These are phyloP conservation scores for Lablab purpureus DNA, from an alignment of 306 rosid species.

Conservation along the genomic window DNA sequence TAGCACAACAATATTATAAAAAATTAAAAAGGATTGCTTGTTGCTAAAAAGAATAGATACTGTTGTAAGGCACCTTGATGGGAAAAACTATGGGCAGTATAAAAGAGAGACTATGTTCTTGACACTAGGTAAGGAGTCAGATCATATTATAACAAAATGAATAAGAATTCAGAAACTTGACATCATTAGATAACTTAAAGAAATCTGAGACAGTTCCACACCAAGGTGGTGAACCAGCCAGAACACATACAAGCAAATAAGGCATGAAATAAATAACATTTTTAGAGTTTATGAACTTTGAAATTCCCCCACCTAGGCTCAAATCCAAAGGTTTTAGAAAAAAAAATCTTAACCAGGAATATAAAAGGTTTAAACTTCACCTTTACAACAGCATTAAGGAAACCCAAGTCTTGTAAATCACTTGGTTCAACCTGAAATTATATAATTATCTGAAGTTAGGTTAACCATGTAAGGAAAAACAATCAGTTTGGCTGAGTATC, in stretches of 20 bases:
- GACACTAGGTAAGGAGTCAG: constrained; percentile 19
- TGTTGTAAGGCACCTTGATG: constrained; percentile 35
- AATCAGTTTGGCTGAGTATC: constrained; percentile 26
- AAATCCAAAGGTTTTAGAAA: constrained; percentile 5
- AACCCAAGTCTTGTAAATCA: constrained; percentile 69
- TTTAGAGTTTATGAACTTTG: constrained; percentile 30
- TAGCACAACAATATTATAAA: neutral
- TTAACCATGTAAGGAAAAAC: constrained; percentile 2
- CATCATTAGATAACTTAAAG: constrained; percentile 22
- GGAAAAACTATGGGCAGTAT: constrained; percentile 23
- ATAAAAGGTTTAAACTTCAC: constrained; percentile 49
- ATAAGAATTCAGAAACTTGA: constrained; percentile 20
- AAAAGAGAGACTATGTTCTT: constrained; percentile 26
- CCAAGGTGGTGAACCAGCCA: constrained; percentile 35
- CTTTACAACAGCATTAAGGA: constrained; percentile 98
- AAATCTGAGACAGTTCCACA: constrained; percentile 30
- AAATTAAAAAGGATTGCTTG: constrained; percentile 18
- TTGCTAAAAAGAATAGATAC: constrained; percentile 4
- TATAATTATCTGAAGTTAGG: constrained; percentile 24
- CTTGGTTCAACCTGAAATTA: constrained; percentile 75
- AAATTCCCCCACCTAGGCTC: constrained; percentile 3
- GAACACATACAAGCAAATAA: constrained; percentile 9
- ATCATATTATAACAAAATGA: constrained; percentile 13
- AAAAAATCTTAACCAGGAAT: neutral
- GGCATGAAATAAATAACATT: constrained; percentile 17